Evolutionary conservation across 192 early-diverging fungal species (phyloP).

Genomic region (Coemansia sp.): DNA sequence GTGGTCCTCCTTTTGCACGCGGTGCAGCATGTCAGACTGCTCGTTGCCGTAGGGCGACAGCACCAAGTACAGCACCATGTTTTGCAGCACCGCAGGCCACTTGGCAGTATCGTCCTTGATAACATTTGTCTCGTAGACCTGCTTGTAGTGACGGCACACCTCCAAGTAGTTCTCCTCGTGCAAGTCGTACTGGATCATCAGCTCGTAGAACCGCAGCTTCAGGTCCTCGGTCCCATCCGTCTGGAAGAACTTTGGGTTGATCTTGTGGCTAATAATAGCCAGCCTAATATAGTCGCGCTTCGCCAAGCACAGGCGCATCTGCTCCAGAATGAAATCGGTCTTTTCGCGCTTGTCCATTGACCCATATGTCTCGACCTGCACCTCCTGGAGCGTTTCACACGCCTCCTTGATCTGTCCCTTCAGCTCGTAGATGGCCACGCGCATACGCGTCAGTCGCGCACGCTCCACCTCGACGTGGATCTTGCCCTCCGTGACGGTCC

Average conservation of each 20-base stretch:
- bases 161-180: constrained; percentile 91
- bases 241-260: constrained; percentile 93
- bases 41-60: constrained; percentile 95
- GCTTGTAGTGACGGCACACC: constrained; percentile 90
- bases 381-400: constrained; percentile 93
- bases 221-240: constrained; percentile 71
- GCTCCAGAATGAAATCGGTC: constrained; percentile 98
- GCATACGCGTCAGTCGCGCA: constrained; percentile 88
- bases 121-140: constrained; percentile 85
- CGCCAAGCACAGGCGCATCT: constrained; percentile 93
- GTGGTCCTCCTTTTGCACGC: constrained; percentile 76
- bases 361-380: constrained; percentile 99
- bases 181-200: constrained; percentile 94
- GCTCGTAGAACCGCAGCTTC: constrained; percentile 94
- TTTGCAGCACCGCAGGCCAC: constrained; percentile 77
- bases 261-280: constrained; percentile 95
- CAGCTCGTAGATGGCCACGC: constrained; percentile 87
- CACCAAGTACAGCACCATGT: constrained; percentile 84
- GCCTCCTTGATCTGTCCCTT: constrained; percentile 92
- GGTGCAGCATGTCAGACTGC: constrained; percentile 92
- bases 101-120: constrained; percentile 79
- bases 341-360: constrained; percentile 99
- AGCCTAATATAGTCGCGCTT: constrained; percentile 92
- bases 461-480: constrained; percentile 99
- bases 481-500: constrained; percentile 98